These are phyloP conservation scores for Debaryomyces robertsiae DNA, from an alignment of 1,139 yeast genomes.

Conservation along the genomic window DNA sequence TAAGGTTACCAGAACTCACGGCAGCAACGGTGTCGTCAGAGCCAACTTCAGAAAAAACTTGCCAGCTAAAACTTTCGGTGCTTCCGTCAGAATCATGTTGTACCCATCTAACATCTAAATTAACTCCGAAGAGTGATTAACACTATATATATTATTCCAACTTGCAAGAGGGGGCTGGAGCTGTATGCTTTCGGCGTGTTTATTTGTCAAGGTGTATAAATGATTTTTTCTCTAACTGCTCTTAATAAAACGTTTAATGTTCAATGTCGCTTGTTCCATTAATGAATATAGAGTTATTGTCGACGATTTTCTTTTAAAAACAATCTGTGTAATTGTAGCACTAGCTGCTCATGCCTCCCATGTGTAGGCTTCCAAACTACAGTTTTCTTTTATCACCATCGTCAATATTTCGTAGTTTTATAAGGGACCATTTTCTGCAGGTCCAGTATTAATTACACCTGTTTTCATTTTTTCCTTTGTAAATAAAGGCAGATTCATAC, in stretches of 20 bases:
- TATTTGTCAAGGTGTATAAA: conserved; percentile 16
- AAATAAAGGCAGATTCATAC: not conserved
- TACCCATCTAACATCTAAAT: conserved; percentile 99
- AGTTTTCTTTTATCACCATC: no score
- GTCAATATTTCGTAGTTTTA: not conserved
- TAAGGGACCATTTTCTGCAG: conserved; percentile 6
- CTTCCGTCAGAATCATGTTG: conserved; percentile 99
- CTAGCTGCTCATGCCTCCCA: no score
- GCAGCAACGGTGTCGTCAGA: conserved; percentile 97
- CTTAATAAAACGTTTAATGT: conserved; percentile 17
- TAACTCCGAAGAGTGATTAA: conserved; percentile 11
- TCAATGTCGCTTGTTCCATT: conserved; percentile 3
- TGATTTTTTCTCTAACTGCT: conserved; percentile 14
- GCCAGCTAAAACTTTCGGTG: conserved; percentile 99
- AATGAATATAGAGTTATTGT: conserved; percentile 2
- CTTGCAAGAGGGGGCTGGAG: conserved; percentile 11
- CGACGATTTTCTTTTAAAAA: not conserved
- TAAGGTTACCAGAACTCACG: conserved; percentile 97
- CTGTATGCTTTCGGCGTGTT: conserved; percentile 13
- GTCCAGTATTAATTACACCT: conserved; percentile 5
- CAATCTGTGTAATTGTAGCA: conserved; percentile 4
- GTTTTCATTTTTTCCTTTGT: conserved; percentile 6
- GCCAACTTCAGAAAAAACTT: conserved; percentile 99
- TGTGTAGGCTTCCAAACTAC: not conserved
- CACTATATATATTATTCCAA: conserved; percentile 17